Base-by-base conservation (phyloP, 306 rosid species). In the barrel medic (Medicago truncatula) region DNA sequence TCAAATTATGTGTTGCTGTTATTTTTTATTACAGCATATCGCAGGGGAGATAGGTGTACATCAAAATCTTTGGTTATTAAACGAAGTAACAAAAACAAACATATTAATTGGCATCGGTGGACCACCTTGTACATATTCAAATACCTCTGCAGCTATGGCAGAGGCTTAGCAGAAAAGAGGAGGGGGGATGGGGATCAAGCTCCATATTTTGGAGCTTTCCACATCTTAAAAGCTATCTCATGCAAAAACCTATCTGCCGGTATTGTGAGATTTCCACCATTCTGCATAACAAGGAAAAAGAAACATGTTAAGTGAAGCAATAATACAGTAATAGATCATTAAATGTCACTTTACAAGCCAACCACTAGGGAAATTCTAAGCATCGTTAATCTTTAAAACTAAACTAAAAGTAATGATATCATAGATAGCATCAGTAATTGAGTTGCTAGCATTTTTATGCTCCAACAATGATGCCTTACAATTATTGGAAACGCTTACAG, bases 161-260 rank as follows among this genome's bases (percentile, higher is more conserved):
- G 75, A 63, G 28, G n/a, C 60, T 31, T 2, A 76, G 61, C 59
- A 65, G 67, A 21, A 46, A 41, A 18, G 25, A 43, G 64, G 31
- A 36, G 38, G 43, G 5, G 41, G n/a, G 56, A 38, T 44, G 8
- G 23, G 13, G 74, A 62, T 92, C 80, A 95, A 38, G 99, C 99
- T 84, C 98, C 99, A 71, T 95, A 95, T 74, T 95, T 92, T 59
- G 99, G 98, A 75, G 97, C 97, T 85, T 92, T 95, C 97, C 99
- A 95, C 16, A 95, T 89, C 89, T 92, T 95, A 85, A 95, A 95
- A 72, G 99, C 98, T 46, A 92, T 85, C 82, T 92, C 98, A 17
- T 96, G 96, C 83, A 96, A 80, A 87, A 96, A 90, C 76, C 99
- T 85, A 83, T 96, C 98, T 57, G 96, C 98, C 0, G 98, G 99